Evolutionary conservation across 768 basidiomycete genomes (phyloP).

Genomic region (Infundibulicybe gibba): DNA sequence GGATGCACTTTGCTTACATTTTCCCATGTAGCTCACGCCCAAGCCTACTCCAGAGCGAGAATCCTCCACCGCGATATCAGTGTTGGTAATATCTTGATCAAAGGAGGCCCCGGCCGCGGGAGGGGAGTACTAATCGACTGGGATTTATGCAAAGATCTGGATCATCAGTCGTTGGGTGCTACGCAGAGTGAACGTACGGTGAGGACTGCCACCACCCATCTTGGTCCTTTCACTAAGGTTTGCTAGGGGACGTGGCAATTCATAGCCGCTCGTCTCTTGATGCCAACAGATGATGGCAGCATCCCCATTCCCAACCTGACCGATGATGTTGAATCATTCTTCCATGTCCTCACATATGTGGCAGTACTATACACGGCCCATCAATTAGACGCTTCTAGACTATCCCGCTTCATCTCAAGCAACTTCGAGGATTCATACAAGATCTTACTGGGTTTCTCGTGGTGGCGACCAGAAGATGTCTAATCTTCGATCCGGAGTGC

Average conservation of each 20-base stretch:
- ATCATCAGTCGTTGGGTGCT: not conserved
- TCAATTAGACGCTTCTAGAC: not conserved
- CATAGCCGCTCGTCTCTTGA: not conserved
- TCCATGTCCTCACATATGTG: not conserved
- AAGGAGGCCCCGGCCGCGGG: not conserved
- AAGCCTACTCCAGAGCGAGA: not conserved
- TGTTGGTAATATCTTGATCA: not conserved
- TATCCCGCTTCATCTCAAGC: not conserved
- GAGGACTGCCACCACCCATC: not conserved
- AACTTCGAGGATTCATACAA: not conserved
- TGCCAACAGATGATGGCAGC: too few relatives aligned
- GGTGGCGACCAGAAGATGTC: too few relatives aligned
- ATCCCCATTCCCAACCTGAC: not conserved
- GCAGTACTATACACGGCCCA: not conserved
- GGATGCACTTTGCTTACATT: not conserved
- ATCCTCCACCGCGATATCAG: not conserved
- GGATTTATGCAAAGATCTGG: not conserved
- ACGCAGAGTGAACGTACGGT: not conserved
- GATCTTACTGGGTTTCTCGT: not conserved
- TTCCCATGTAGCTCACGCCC: not conserved
- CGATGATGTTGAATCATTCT: not conserved
- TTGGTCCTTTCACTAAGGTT: not conserved
- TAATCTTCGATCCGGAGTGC: too few relatives aligned
- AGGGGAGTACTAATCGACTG: not conserved
- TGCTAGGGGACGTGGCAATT: not conserved